Evolutionary conservation across 371 early-diverging fungal genomes (phyloP).

Genomic region (Rhizomucor miehei): DNA sequence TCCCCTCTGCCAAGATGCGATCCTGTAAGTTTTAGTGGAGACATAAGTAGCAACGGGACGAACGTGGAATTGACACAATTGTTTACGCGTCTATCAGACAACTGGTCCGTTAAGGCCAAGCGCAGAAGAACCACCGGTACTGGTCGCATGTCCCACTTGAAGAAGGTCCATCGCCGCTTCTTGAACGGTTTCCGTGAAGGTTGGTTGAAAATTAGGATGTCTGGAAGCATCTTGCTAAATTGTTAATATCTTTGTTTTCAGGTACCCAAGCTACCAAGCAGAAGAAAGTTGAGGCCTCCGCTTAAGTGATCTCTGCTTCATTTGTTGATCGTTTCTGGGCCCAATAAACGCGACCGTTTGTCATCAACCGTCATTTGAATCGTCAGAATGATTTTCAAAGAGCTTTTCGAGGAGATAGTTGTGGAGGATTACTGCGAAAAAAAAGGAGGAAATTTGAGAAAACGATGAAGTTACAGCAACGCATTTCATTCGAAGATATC

Average conservation of each 20-base stretch:
- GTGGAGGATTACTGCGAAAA: too few species aligned
- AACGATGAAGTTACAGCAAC: too few species aligned
- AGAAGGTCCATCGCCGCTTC: constrained; percentile 88
- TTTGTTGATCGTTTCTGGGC: too few species aligned
- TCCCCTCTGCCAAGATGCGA: constrained; percentile 98
- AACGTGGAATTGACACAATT: too few species aligned
- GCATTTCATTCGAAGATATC: too few species aligned
- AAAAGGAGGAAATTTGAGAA: too few species aligned
- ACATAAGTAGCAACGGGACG: background rate
- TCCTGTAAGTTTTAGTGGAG: constrained; percentile 65
- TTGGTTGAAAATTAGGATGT: too few species aligned
- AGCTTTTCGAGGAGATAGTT: too few species aligned
- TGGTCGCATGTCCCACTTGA: constrained; percentile 98
- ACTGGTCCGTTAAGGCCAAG: constrained; percentile 96
- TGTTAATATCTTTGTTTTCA: background rate
- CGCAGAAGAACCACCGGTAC: constrained; percentile 99
- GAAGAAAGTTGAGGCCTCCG: constrained; percentile 2
- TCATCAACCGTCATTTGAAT: too few species aligned
- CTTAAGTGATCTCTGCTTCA: background rate
- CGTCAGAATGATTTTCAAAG: too few species aligned
- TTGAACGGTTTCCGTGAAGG: constrained; percentile 98
- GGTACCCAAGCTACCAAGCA: constrained; percentile 11
- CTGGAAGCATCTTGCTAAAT: background rate
- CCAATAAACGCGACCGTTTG: too few species aligned
- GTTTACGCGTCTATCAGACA: constrained; percentile 49